Percentiles rank a stretch among this genome's conserved stretches.
phyloP scores from a whole-genome alignment of 2,329 filamentous ascomycete species.

The Monascus ruber region DNA sequence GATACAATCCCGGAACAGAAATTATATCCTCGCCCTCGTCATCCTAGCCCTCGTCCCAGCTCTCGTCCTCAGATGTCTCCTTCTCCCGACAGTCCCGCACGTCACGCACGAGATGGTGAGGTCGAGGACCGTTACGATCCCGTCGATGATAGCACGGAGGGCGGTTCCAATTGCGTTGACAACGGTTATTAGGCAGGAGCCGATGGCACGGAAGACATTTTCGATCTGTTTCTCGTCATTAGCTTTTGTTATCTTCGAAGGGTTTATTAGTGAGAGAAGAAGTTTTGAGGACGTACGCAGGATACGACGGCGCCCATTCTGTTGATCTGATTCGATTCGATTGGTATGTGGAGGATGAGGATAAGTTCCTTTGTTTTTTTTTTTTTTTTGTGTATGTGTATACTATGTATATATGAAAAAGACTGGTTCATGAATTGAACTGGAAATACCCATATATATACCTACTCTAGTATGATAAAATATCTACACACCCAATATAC shows the following conservation, averaged over 20 bases:
- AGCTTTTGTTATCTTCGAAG: not conserved
- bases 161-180: constrained; percentile 55
- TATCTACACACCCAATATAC: too few species aligned
- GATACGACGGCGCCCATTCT: constrained; percentile 76
- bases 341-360: too few species aligned
- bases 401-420: too few species aligned
- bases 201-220: constrained; percentile 52
- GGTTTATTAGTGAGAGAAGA: not conserved
- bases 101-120: constrained; percentile 56
- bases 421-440: too few species aligned
- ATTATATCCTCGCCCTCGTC: constrained; percentile 11
- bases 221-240: constrained; percentile 37
- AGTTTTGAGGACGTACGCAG: constrained; percentile 51
- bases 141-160: constrained; percentile 56
- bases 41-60: not conserved
- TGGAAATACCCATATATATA: too few species aligned
- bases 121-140: constrained; percentile 52
- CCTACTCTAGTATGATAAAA: too few species aligned
- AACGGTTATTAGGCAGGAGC: constrained; percentile 55
- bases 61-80: constrained; percentile 7
- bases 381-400: too few species aligned
- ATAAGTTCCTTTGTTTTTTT: too few species aligned
- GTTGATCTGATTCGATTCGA: constrained; percentile 9
- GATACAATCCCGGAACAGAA: too few species aligned
- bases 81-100: constrained; percentile 26